Evolutionary conservation across 202 grass and related monocot species (phyloP), one percentile per base, ranked within the genome.

Genomic region (Carex arenaria): DNA sequence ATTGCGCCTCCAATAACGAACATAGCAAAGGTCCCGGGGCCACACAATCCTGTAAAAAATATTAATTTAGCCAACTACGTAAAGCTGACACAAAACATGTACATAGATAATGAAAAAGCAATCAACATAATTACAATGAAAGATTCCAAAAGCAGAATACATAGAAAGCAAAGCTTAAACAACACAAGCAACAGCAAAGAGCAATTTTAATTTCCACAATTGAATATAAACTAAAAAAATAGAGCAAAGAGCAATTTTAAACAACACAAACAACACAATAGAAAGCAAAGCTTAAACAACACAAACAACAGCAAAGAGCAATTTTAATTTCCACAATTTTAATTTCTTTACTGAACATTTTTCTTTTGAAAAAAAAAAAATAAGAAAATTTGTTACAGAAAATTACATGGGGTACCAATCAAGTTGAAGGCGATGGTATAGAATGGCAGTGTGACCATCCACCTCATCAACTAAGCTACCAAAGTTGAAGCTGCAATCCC

Each of bases 381-480:
- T 42, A 85, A 77, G 31, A 18, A 66, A 87, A 66, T 52, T 69
- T 54, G 4, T 17, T 30, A 55, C 61, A 82, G 70, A 60, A 67
- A 75, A 19, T 89, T 93, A 98, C 95, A 90, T 93, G 79, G 93
- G 87, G 81, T 40, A 93, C 93, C 93, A 98, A 76, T 98, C 87
- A 60, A 95, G 86, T 72, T 98, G 95, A 76, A 98, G 71, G 62
- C 91, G 89, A 84, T 98, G 95, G 80, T 98, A 88, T 55, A 98
- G 57, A 87, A 98, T 89, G 55, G 95, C 95, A 85, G 95, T 98
- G 87, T 98, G 95, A 60, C 95, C 95, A 95, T 98, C 95, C 67
- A 98, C 95, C 89, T 98, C 95, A 85, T 98, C 78, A 83, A 98
- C 95, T 90, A 98, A 88, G 84, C 95, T 95, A 49, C 93, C 95